Evolutionary conservation across 805 yeast species (phyloP).

Genomic region (Schizosaccharomyces pombe): DNA sequence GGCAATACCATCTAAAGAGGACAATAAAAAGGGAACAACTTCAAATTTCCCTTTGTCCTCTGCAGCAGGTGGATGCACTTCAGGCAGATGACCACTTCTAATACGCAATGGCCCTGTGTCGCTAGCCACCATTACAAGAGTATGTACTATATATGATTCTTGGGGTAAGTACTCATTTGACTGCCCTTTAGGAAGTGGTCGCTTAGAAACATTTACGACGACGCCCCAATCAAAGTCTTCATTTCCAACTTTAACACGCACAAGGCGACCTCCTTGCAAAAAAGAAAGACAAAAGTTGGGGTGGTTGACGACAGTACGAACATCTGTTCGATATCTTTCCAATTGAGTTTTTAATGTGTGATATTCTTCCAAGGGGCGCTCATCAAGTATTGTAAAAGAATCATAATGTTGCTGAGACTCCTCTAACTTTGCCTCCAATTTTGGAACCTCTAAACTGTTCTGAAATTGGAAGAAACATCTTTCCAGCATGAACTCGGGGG

Average conservation of each 20-base stretch:
- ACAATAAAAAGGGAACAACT: constrained; percentile 63
- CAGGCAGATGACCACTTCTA: constrained; percentile 54
- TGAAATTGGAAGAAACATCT: constrained; percentile 89
- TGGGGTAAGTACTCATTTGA: constrained; percentile 47
- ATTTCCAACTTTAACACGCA: constrained; percentile 15
- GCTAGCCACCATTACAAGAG: constrained; percentile 46
- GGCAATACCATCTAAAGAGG: constrained; percentile 51
- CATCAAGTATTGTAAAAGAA: constrained; percentile 43
- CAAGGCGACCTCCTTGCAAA: constrained; percentile 70
- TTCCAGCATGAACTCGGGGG: constrained; percentile 92
- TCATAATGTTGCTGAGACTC: constrained; percentile 29
- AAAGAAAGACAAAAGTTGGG: constrained; percentile 71
- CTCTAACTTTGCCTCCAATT: constrained; percentile 42
- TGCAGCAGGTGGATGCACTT: constrained; percentile 53
- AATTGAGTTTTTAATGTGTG: constrained; percentile 60
- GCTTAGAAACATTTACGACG: constrained; percentile 51
- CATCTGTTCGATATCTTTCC: constrained; percentile 45
- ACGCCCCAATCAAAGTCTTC: constrained; percentile 92
- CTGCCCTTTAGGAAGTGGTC: constrained; percentile 27
- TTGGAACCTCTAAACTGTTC: constrained; percentile 74
- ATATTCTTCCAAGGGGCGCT: constrained; percentile 49
- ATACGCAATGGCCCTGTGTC: constrained; percentile 30
- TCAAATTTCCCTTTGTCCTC: constrained; percentile 55
- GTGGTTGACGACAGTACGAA: constrained; percentile 63
- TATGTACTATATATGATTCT: constrained; percentile 72